These are phyloP conservation scores for Piper betle DNA, from an alignment of 164 flowering plant species.

Conservation along the genomic window DNA sequence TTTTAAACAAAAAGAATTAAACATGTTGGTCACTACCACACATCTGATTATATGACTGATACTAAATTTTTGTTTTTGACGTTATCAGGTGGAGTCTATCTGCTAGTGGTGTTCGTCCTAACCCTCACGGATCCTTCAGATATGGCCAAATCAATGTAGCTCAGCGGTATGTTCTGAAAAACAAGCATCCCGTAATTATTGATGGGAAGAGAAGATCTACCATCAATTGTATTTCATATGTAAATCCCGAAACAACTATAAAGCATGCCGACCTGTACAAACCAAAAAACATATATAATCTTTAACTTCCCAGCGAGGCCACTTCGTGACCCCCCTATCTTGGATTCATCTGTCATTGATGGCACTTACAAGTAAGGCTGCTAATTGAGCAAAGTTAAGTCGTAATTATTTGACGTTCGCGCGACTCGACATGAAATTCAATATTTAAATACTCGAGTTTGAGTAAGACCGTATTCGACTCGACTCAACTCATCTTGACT, in stretches of 20 bases:
- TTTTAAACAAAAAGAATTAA: no score
- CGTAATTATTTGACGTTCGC: no score
- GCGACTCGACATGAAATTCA: no score
- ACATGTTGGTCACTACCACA: background rate
- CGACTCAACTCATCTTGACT: no score
- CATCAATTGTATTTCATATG: constrained; percentile 68
- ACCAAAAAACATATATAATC: constrained; percentile 60
- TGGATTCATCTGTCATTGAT: constrained; percentile 72
- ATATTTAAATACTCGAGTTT: no score
- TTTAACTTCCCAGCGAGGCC: constrained; percentile 75
- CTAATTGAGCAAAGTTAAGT: no score
- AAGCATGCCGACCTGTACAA: constrained; percentile 70
- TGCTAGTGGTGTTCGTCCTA: constrained; percentile 96
- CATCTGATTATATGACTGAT: background rate
- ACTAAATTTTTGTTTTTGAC: background rate
- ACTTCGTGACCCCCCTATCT: constrained; percentile 42
- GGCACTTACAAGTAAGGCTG: constrained; percentile 77
- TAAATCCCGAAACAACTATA: constrained; percentile 65
- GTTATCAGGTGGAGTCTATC: constrained; percentile 68
- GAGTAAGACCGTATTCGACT: no score
- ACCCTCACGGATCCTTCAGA: constrained; percentile 91
- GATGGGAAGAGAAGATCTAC: constrained; percentile 54
- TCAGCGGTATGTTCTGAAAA: constrained; percentile 53
- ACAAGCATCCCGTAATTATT: constrained; percentile 50
- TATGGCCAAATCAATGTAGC: constrained; percentile 94